Percentiles rank a stretch among this genome's conserved stretches.
phyloP scores from a whole-genome alignment of 1,139 yeast species.

The Candida dubliniensis region DNA sequence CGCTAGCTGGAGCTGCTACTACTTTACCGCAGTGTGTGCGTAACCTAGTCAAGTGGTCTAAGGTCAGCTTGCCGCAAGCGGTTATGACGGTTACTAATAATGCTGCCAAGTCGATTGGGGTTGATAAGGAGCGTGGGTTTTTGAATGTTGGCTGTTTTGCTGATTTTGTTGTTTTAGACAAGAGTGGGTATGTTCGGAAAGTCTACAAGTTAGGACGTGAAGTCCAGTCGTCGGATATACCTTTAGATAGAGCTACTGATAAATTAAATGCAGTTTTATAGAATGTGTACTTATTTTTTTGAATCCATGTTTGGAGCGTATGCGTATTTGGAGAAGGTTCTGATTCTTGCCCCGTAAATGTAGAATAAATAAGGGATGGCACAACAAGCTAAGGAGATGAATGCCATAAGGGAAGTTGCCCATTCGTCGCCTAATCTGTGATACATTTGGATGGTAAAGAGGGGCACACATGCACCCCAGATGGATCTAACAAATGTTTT shows the following conservation, averaged over 20 bases:
- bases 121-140: constrained; percentile 49
- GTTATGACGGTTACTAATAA: constrained; percentile 57
- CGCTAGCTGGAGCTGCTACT: constrained; percentile 66
- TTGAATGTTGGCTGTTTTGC: constrained; percentile 59
- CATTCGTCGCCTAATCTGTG: constrained; percentile 67
- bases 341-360: constrained; percentile 52
- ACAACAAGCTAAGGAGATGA: constrained; percentile 61
- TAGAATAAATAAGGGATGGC: constrained; percentile 57
- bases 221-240: constrained; percentile 20
- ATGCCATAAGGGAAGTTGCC: constrained; percentile 69
- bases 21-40: constrained; percentile 55
- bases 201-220: constrained; percentile 54
- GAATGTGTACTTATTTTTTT: constrained; percentile 7
- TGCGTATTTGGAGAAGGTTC: constrained; percentile 52
- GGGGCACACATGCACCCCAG: constrained; percentile 73
- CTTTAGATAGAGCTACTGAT: constrained; percentile 6
- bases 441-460: constrained; percentile 77
- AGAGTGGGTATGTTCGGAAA: constrained; percentile 44
- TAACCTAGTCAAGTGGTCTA: constrained; percentile 55
- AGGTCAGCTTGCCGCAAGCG: constrained; percentile 52
- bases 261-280: constrained; percentile 13
- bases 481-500: constrained; percentile 64
- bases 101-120: constrained; percentile 53
- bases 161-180: constrained; percentile 52
- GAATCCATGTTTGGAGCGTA: constrained; percentile 35